Evolutionary conservation across 2,329 filamentous ascomycete species (phyloP).

Genomic region (Fusarium torreyae): DNA sequence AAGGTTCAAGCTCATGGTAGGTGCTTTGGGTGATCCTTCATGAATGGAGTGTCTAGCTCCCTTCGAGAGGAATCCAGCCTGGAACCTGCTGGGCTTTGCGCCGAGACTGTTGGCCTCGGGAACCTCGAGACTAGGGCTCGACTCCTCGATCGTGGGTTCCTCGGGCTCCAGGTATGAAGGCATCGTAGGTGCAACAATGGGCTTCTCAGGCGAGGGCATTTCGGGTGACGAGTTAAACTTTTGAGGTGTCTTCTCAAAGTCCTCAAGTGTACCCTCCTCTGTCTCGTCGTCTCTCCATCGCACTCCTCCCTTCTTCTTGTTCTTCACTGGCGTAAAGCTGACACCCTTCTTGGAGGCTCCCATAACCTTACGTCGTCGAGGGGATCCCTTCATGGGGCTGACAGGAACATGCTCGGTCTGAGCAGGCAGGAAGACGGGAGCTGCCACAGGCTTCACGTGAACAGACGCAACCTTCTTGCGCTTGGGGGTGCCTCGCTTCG

Average conservation of each 20-base stretch:
- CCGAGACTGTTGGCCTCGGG: constrained; percentile 57
- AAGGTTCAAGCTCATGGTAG: constrained; percentile 70
- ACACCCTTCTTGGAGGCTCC: constrained; percentile 77
- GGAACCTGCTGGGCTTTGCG: constrained; percentile 82
- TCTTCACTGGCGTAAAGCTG: constrained; percentile 86
- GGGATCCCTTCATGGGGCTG: constrained; percentile 80
- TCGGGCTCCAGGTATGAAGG: constrained; percentile 44
- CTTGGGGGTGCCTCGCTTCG: constrained; percentile 82
- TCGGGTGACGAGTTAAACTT: constrained; percentile 74
- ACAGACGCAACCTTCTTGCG: constrained; percentile 70
- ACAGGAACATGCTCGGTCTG: constrained; percentile 51
- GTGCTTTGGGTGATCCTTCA: constrained; percentile 72
- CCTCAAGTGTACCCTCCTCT: constrained; percentile 86
- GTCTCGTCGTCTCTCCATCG: constrained; percentile 93
- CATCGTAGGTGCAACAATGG: constrained; percentile 53
- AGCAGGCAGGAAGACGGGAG: constrained; percentile 59
- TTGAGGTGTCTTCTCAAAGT: constrained; percentile 92
- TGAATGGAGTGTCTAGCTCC: constrained; percentile 58
- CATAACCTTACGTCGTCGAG: constrained; percentile 80
- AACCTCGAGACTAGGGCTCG: constrained; percentile 72
- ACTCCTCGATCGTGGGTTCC: constrained; percentile 59
- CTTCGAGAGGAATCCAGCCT: constrained; percentile 86
- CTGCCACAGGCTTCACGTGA: constrained; percentile 61
- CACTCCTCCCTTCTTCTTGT: constrained; percentile 82
- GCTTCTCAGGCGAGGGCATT: constrained; percentile 45